Conservation (phyloP, 2,329 filamentous ascomycete species). For the Fusarium cicatricum region DNA sequence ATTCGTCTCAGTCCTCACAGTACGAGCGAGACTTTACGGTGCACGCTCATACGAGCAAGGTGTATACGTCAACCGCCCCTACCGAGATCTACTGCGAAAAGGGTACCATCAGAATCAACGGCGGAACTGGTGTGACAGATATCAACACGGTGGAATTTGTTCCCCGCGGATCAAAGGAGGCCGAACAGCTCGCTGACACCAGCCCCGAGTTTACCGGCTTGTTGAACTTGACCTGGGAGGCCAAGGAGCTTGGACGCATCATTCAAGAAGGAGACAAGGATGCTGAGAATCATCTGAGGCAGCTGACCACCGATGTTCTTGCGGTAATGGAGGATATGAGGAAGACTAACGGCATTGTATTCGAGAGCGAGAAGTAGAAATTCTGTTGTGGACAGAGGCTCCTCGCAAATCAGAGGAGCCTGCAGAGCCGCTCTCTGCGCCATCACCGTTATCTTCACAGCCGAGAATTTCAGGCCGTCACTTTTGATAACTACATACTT, state of each 20-base stretch:
- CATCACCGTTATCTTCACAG: no score
- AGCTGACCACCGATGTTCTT: slow-evolving; percentile 17
- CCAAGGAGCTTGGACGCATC: slow-evolving; percentile 27
- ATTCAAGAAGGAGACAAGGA: slow-evolving; percentile 14
- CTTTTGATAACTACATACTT: no score
- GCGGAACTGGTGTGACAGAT: slow-evolving; percentile 25
- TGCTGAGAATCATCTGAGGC: slow-evolving; percentile 17
- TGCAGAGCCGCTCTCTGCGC: no score
- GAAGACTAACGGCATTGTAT: slow-evolving; percentile 17
- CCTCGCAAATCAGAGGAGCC: no score
- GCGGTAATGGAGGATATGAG: slow-evolving; percentile 27
- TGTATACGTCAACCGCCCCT: slow-evolving; percentile 25
- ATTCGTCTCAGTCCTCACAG: slow-evolving; percentile 17
- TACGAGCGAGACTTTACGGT: slow-evolving; percentile 21
- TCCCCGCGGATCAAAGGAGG: slow-evolving; percentile 16
- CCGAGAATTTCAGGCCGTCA: no score
- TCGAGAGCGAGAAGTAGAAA: slow-evolving; percentile 18
- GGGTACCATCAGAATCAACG: slow-evolving; percentile 25
- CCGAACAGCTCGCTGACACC: slow-evolving; percentile 20
- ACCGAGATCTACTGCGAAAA: slow-evolving; percentile 34
- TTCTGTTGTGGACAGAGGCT: no score
- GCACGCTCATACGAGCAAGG: slow-evolving; percentile 23
- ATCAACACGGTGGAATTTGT: slow-evolving; percentile 21
- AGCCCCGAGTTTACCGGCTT: slow-evolving; percentile 18
- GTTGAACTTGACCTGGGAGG: slow-evolving; percentile 33